These are phyloP conservation scores for Myxozyma geophila DNA, from an alignment of 805 yeast species.

Conservation along the genomic window DNA sequence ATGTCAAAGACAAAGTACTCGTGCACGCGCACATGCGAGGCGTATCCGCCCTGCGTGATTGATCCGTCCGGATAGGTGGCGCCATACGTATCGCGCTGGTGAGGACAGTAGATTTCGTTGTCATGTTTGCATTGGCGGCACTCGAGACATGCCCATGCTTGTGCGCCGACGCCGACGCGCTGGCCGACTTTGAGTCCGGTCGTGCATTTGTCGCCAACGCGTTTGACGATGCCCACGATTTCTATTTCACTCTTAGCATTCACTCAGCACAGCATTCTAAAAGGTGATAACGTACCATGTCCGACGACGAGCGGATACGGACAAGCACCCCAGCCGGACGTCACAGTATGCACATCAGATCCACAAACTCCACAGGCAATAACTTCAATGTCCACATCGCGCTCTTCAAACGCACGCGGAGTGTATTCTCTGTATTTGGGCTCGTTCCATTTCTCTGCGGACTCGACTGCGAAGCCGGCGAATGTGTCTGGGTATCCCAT, in stretches of 20 bases:
- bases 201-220: constrained; percentile 59
- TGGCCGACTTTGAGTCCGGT: constrained; percentile 63
- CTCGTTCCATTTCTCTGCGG: constrained; percentile 28
- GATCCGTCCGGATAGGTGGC: constrained; percentile 52
- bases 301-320: constrained; percentile 52
- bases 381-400: constrained; percentile 50
- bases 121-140: constrained; percentile 62
- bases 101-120: constrained; percentile 61
- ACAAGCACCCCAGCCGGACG: constrained; percentile 56
- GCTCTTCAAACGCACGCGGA: constrained; percentile 39
- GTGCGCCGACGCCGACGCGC: constrained; percentile 81
- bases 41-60: constrained; percentile 65
- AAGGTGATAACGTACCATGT: constrained; percentile 45
- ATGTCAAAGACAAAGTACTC: constrained; percentile 65
- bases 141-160: constrained; percentile 60
- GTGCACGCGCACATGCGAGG: constrained; percentile 65
- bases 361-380: constrained; percentile 60
- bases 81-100: constrained; percentile 59
- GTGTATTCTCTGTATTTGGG: constrained; percentile 34
- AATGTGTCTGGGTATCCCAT: constrained; percentile 59
- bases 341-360: constrained; percentile 57
- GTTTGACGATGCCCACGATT: constrained; percentile 42
- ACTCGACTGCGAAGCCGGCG: constrained; percentile 58
- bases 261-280: neutral
- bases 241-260: constrained; percentile 20